Evolutionary conservation across 108 stramenopile genomes (phyloP).

Genomic region (Pseudonitzschia pungens): DNA sequence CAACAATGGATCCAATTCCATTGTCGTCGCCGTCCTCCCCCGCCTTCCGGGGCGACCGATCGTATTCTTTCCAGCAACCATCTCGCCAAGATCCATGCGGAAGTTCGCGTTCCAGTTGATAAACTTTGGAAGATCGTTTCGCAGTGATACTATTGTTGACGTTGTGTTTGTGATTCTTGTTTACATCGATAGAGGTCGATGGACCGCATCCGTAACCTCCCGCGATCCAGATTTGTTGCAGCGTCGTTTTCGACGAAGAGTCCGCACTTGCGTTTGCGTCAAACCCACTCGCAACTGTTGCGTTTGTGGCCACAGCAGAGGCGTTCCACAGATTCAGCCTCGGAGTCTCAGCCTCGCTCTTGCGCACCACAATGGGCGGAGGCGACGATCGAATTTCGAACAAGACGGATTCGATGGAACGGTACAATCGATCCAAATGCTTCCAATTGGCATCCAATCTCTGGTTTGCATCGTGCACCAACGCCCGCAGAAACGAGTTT

Average conservation of each 20-base stretch:
- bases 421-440: slow-evolving; percentile 50
- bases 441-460: slow-evolving; percentile 57
- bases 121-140: slow-evolving; percentile 21
- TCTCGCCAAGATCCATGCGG: not conserved
- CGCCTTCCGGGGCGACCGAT: not conserved
- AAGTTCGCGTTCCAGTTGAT: slow-evolving; percentile 18
- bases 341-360: slow-evolving; percentile 30
- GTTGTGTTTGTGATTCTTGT: not conserved
- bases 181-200: not conserved
- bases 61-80: not conserved
- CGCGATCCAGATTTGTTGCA: slow-evolving; percentile 53
- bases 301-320: slow-evolving; percentile 38
- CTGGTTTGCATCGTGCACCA: slow-evolving; percentile 63
- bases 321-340: slow-evolving; percentile 69
- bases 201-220: slow-evolving; percentile 87
- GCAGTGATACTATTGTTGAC: not conserved
- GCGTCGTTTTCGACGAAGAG: not conserved
- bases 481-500: slow-evolving; percentile 41
- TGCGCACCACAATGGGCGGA: slow-evolving; percentile 15
- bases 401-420: slow-evolving; percentile 37
- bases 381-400: slow-evolving; percentile 33
- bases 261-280: not conserved
- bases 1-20: not conserved
- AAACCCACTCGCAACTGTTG: not conserved
- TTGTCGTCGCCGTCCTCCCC: not conserved